Evolutionary conservation across 2,329 filamentous ascomycete genomes (phyloP), one percentile per base, ranked within the genome.

Genomic region (Epichloe baconii): DNA sequence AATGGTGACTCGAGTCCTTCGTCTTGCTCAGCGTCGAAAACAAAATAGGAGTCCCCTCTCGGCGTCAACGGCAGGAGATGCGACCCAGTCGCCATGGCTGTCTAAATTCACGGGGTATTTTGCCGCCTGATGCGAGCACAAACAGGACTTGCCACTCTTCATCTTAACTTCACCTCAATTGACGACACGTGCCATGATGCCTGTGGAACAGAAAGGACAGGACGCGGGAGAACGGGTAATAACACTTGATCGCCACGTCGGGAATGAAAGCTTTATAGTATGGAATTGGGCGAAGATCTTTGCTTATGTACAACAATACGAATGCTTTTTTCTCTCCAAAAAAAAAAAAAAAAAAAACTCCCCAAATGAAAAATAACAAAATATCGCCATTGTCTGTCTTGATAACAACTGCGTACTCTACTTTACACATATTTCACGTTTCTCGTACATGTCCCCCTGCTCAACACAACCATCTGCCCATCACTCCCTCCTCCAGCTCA

Each of bases 401-500:
- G 17, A 19, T 10, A 38, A 43, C 19, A 12, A 17, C 10, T 43
- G 19, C 19, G 11, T 43, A 4, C 8, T 43, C 41, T 12, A 12
- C 15, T 44, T 21, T n/a, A 2, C n/a, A 40, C 15, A 36, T 19
- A 26, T 31, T 17, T 12, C 8, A 36, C 4, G 8, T 21, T 48
- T 31, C 31, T 31, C 31, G 31, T 31, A 11, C 31, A 31, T 10
- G 14, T 31, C 14, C 21, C 21, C 17, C 23, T 34, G 40, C 42
- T 15, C 31, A 31, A 26, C 42, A 26, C 26, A 6, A 4, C 42
- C 14, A 44, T 26, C 15, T 3, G 15, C n/a, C 26, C 17, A 8
- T 35, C 61, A 88, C 61, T 83, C 71, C 58, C 61, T 75, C 67
- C 77, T 88, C 89, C 89, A 95, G 53, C 69, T 71, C 58, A 84